These are phyloP conservation scores for Mucor lusitanicus DNA, from an alignment of 371 early-diverging fungal genomes.

Conservation along the genomic window DNA sequence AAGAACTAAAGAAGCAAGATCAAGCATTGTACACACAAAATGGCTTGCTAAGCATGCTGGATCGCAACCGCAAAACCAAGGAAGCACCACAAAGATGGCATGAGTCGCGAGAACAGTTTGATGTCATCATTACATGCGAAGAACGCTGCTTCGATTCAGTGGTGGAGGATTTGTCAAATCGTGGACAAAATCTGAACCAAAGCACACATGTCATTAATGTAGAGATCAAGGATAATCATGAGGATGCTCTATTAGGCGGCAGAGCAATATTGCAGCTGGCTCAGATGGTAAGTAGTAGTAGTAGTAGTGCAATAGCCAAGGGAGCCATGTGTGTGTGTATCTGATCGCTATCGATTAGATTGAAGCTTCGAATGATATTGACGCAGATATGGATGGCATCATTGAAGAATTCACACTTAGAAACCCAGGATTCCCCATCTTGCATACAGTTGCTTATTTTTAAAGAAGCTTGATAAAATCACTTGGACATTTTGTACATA, in stretches of 20 bases:
- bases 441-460: constrained; percentile 67
- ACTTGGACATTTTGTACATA: background rate
- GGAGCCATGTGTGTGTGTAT: too few relatives aligned
- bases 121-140: constrained; percentile 96
- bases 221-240: constrained; percentile 93
- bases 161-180: constrained; percentile 76
- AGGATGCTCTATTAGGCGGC: constrained; percentile 88
- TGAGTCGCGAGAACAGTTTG: constrained; percentile 75
- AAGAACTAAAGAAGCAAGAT: constrained; percentile 82
- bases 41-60: constrained; percentile 89
- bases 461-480: constrained; percentile 18
- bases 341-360: constrained; percentile 45
- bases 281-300: constrained; percentile 46
- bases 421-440: constrained; percentile 54
- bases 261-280: constrained; percentile 81
- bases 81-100: constrained; percentile 88
- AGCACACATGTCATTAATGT: constrained; percentile 96
- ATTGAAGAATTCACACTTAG: constrained; percentile 73
- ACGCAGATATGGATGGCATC: constrained; percentile 81
- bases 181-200: constrained; percentile 65
- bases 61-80: constrained; percentile 91
- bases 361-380: constrained; percentile 70
- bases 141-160: constrained; percentile 95
- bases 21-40: constrained; percentile 78
- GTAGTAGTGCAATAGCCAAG: too few relatives aligned